Evolutionary conservation across 805 yeast species (phyloP).

Genomic region (Debaryomyces maramus): DNA sequence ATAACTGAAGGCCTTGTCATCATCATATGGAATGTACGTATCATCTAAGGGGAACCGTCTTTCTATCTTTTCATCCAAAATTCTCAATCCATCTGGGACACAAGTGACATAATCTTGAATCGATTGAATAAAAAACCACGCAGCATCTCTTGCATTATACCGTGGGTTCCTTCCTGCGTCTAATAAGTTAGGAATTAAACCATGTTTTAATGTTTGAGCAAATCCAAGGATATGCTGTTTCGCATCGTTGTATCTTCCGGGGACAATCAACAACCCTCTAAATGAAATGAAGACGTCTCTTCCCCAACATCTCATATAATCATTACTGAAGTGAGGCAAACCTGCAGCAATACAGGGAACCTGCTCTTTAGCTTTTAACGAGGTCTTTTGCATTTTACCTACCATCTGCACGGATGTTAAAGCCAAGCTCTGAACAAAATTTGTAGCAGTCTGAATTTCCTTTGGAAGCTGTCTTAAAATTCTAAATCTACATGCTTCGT

Average conservation of each 20-base stretch:
- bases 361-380: conserved; percentile 61
- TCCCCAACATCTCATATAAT: conserved; percentile 98
- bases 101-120: conserved; percentile 73
- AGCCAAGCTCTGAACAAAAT: conserved; percentile 77
- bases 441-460: conserved; percentile 58
- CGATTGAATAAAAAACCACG: conserved; percentile 90
- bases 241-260: conserved; percentile 81
- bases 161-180: conserved; percentile 95
- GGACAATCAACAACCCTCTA: conserved; percentile 75
- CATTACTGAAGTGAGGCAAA: conserved; percentile 86
- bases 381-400: conserved; percentile 69
- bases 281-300: conserved; percentile 89
- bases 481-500: conserved; percentile 73
- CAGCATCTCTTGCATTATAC: conserved; percentile 95
- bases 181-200: conserved; percentile 86
- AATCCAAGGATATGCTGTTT: conserved; percentile 78
- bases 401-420: conserved; percentile 86
- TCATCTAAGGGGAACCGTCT: conserved; percentile 92
- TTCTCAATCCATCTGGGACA: conserved; percentile 67
- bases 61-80: conserved; percentile 69
- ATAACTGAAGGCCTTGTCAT: conserved; percentile 72
- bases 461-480: conserved; percentile 59
- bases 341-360: conserved; percentile 92
- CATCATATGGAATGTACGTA: conserved; percentile 65
- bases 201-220: conserved; percentile 91